Conservation (phyloP, 1,284 basidiomycete species). For the Boletellus deceptivus region DNA sequence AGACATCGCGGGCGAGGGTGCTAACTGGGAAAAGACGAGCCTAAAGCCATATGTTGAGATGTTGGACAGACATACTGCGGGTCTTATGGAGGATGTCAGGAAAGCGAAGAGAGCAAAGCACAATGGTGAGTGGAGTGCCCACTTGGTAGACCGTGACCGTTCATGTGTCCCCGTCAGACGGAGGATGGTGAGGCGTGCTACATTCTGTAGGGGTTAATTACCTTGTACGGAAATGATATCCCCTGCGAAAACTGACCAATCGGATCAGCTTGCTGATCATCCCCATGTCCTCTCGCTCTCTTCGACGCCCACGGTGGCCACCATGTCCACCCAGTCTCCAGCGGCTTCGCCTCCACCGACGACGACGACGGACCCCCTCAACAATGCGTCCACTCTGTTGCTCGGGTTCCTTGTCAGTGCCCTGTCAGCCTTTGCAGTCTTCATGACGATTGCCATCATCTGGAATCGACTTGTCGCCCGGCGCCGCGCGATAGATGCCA, state of each 20-base stretch:
- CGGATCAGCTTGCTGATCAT: constrained; percentile 7
- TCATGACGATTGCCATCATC: constrained; percentile 30
- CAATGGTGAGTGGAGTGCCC: constrained; percentile 11
- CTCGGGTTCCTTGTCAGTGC: constrained; percentile 34
- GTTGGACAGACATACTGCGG: constrained; percentile 71
- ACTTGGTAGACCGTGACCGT: neutral
- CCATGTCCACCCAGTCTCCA: constrained; percentile 24
- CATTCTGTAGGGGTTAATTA: constrained; percentile 5
- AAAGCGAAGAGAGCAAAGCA: constrained; percentile 45
- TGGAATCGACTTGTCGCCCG: constrained; percentile 34
- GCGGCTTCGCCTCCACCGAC: constrained; percentile 1
- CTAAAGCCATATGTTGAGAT: constrained; percentile 89
- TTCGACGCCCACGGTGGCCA: constrained; percentile 13
- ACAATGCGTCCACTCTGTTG: constrained; percentile 26
- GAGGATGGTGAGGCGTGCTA: constrained; percentile 23
- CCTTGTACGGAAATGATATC: constrained; percentile 1
- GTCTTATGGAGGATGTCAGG: constrained; percentile 60
- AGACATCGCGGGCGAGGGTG: constrained; percentile 45
- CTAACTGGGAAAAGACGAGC: constrained; percentile 73
- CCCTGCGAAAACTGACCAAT: constrained; percentile 14
- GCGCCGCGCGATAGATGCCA: constrained; percentile 27
- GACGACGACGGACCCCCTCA: neutral
- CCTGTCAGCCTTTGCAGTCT: constrained; percentile 31
- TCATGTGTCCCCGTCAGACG: constrained; percentile 10
- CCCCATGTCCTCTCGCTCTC: neutral